Percentiles rank a stretch among this genome's conserved stretches.
Evolutionary conservation across 495 filamentous ascomycete genomes (phyloP).

Genomic region (Mytilinidion resinicola): DNA sequence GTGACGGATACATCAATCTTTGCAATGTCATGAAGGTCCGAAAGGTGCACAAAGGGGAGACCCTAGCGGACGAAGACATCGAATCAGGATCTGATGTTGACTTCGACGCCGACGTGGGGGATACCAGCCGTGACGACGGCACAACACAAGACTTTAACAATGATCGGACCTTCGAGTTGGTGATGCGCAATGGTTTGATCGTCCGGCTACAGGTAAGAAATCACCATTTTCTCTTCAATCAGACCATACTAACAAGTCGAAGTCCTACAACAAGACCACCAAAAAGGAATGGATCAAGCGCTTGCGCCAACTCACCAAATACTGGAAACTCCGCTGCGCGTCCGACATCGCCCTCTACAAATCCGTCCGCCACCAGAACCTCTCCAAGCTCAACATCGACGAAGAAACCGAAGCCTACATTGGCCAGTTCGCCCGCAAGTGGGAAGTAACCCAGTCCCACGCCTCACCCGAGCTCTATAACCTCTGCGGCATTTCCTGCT

Average conservation of each 20-base stretch:
- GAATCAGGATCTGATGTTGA: conserved; percentile 37
- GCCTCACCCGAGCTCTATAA: conserved; percentile 64
- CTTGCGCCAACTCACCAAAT: conserved; percentile 52
- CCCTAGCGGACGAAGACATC: conserved; percentile 47
- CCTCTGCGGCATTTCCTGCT: conserved; percentile 60
- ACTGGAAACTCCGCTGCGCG: conserved; percentile 57
- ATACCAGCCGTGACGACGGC: conserved; percentile 49
- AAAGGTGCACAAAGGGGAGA: conserved; percentile 45
- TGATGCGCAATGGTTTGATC: conserved; percentile 56
- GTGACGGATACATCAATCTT: conserved; percentile 65
- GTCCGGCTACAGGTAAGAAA: conserved; percentile 53
- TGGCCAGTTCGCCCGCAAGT: conserved; percentile 64
- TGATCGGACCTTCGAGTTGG: conserved; percentile 57
- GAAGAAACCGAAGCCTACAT: conserved; percentile 63
- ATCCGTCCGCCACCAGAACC: conserved; percentile 52
- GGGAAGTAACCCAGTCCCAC: conserved; percentile 63
- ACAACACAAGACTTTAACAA: conserved; percentile 48
- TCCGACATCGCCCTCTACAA: conserved; percentile 54
- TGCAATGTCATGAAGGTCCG: conserved; percentile 53
- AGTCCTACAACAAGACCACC: conserved; percentile 50
- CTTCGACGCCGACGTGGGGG: conserved; percentile 43
- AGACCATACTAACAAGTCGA: not conserved
- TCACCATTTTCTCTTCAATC: not conserved
- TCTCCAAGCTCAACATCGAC: conserved; percentile 59
- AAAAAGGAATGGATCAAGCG: conserved; percentile 61